Conservation (phyloP, 805 yeast species). For the Ogataea pini region DNA sequence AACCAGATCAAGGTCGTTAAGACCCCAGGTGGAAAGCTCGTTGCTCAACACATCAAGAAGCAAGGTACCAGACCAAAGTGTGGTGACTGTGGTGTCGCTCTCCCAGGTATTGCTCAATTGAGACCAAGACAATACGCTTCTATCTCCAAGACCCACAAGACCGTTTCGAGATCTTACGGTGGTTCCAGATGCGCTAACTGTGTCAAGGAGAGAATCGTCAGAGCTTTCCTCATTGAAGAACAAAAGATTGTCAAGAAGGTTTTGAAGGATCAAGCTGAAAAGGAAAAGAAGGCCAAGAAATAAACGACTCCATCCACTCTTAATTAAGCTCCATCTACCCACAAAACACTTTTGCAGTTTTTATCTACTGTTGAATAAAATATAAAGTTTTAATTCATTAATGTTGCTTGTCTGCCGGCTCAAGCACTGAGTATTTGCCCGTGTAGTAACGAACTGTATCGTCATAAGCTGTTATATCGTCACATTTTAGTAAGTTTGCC, state of each 20-base stretch:
- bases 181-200: conserved; percentile 98
- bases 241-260: conserved; percentile 99
- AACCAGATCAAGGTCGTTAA: conserved; percentile 99
- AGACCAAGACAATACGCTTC: conserved; percentile 98
- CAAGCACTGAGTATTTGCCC: conserved; percentile 23
- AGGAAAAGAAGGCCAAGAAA: conserved; percentile 65
- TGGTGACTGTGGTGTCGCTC: conserved; percentile 80
- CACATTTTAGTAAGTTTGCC: conserved; percentile 56
- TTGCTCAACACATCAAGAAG: conserved; percentile 97
- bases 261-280: conserved; percentile 92
- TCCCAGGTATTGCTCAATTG: conserved; percentile 77
- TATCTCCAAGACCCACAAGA: conserved; percentile 94
- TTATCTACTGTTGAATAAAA: conserved; percentile 15
- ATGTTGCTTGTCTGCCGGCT: conserved; percentile 10
- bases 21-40: conserved; percentile 99
- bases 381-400: conserved; percentile 13
- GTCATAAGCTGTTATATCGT: conserved; percentile 45
- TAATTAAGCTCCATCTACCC: conserved; percentile 8
- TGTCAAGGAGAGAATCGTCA: conserved; percentile 98
- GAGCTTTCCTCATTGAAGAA: conserved; percentile 99
- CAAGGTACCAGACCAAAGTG: conserved; percentile 82
- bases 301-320: conserved; percentile 16
- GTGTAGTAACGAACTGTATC: conserved; percentile 44
- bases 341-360: conserved; percentile 9
- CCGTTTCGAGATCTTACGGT: conserved; percentile 99